These are phyloP conservation scores for Phanerodontia chrysosporium DNA, from an alignment of 768 basidiomycete species.

Conservation along the genomic window DNA sequence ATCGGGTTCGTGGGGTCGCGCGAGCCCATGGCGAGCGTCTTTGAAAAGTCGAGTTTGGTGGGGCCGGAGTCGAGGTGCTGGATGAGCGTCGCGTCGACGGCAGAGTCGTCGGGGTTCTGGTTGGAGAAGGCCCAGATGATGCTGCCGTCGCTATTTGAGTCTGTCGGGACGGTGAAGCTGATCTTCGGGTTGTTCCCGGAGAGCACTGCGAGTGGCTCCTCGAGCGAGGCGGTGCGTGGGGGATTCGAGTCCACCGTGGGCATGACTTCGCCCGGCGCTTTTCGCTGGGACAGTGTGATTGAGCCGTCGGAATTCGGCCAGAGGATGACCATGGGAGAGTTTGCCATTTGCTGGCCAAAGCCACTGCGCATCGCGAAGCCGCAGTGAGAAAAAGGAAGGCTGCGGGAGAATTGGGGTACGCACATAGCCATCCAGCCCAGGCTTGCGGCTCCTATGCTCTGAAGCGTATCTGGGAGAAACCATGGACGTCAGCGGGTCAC, in stretches of 20 bases:
- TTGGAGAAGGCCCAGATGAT: conserved; percentile 61
- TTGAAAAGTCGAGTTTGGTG: conserved; percentile 44
- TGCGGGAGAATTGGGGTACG: conserved; percentile 13
- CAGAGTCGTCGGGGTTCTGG: conserved; percentile 42
- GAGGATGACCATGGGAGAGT: conserved; percentile 67
- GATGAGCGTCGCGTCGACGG: conserved; percentile 38
- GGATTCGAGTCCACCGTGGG: conserved; percentile 54
- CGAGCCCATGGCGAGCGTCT: conserved; percentile 21
- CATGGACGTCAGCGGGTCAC: too few species aligned
- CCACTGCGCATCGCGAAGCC: conserved; percentile 37
- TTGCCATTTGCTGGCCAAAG: conserved; percentile 51
- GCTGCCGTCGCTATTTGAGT: conserved; percentile 31
- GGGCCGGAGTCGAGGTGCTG: conserved; percentile 46
- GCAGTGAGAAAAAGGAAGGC: background rate
- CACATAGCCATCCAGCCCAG: conserved; percentile 65
- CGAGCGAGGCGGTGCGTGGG: conserved; percentile 44
- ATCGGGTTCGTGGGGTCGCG: conserved; percentile 12
- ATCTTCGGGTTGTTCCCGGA: conserved; percentile 41
- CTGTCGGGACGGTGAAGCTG: conserved; percentile 48
- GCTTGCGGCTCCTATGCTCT: conserved; percentile 34
- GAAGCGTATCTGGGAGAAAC: conserved; percentile 39
- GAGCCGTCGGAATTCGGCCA: conserved; percentile 62
- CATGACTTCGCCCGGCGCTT: conserved; percentile 46
- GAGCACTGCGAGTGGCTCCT: conserved; percentile 28
- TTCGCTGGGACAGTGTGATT: conserved; percentile 64